Conservation (phyloP, 495 filamentous ascomycete species). For the Penicilliopsis zonata region DNA sequence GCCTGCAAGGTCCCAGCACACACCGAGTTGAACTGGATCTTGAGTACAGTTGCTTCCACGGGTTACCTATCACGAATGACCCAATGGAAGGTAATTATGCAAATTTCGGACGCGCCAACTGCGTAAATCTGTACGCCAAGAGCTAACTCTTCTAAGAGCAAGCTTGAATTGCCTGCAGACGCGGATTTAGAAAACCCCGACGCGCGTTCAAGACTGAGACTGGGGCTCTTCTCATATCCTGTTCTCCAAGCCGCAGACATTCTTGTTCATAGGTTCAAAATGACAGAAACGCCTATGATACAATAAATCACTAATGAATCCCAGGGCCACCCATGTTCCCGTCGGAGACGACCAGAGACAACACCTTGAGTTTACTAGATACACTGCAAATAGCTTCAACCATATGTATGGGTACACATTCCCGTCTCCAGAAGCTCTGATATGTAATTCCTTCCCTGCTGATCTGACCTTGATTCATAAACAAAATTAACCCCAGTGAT, state of each 20-base stretch:
- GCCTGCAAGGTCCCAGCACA: slow-evolving; percentile 55
- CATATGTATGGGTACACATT: slow-evolving; percentile 53
- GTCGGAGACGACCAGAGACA: slow-evolving; percentile 90
- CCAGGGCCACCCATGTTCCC: slow-evolving; percentile 81
- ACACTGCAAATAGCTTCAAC: slow-evolving; percentile 79
- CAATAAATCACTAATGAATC: slow-evolving; percentile 9
- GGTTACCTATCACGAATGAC: slow-evolving; percentile 92
- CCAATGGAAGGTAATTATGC: slow-evolving; percentile 75
- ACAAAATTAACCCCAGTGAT: neutral
- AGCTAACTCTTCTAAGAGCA: slow-evolving; percentile 41
- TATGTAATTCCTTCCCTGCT: slow-evolving; percentile 44
- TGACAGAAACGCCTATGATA: slow-evolving; percentile 1
- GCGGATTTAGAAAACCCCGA: slow-evolving; percentile 36
- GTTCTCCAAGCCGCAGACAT: slow-evolving; percentile 94
- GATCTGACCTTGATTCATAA: neutral
- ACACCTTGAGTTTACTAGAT: slow-evolving; percentile 83
- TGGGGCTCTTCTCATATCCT: slow-evolving; percentile 94
- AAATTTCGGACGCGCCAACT: neutral
- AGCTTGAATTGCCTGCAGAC: slow-evolving; percentile 48
- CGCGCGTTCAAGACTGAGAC: slow-evolving; percentile 50
- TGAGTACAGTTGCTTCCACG: slow-evolving; percentile 78
- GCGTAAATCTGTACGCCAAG: neutral
- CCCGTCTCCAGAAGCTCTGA: slow-evolving; percentile 55
- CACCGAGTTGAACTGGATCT: slow-evolving; percentile 88
- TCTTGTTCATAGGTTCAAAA: slow-evolving; percentile 59